A percentile compares a stretch with the other conserved stretches of the same genome.
Conservation (phyloP, 805 yeast species). For the Tetrapisispora namnaoensis region DNA sequence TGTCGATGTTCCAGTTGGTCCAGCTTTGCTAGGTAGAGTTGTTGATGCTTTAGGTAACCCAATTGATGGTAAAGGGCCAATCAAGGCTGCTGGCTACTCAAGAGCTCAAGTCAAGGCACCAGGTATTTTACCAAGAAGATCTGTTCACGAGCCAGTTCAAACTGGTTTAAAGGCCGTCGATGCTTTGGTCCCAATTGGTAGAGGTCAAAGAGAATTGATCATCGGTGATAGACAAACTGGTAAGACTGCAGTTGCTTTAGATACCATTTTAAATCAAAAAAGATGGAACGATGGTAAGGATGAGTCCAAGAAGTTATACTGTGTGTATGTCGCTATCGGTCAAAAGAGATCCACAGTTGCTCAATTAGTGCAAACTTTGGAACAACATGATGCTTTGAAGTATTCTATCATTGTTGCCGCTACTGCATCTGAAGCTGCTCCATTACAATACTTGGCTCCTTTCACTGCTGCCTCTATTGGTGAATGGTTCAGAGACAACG, state of each 20-base stretch:
- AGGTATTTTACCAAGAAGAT: constrained; percentile 98
- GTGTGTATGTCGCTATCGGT: constrained; percentile 99
- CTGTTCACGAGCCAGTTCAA: constrained; percentile 99
- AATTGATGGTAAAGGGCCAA: constrained; percentile 99
- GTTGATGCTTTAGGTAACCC: constrained; percentile 99
- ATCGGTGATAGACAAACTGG: constrained; percentile 99
- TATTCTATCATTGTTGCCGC: constrained; percentile 98
- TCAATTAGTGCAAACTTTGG: constrained; percentile 97
- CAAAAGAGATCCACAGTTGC: constrained; percentile 99
- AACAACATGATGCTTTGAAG: constrained; percentile 95
- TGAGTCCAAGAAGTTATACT: constrained; percentile 96
- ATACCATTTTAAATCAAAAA: constrained; percentile 97
- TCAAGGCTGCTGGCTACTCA: constrained; percentile 69
- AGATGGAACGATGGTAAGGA: constrained; percentile 94
- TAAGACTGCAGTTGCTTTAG: constrained; percentile 98
- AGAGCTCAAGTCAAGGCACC: constrained; percentile 99
- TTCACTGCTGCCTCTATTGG: constrained; percentile 99
- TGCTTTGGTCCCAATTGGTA: constrained; percentile 98
- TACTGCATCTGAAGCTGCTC: constrained; percentile 99
- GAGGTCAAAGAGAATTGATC: constrained; percentile 99
- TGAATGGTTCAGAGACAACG: constrained; percentile 99
- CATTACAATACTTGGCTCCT: constrained; percentile 99
- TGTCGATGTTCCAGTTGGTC: constrained; percentile 99
- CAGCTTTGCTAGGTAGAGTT: constrained; percentile 96
- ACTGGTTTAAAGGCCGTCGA: constrained; percentile 99